Percentiles rank a stretch among this genome's conserved stretches.
These are phyloP conservation scores for Histomonas meleagridis DNA, from an alignment of 208 protist genomes.

Conservation along the genomic window DNA sequence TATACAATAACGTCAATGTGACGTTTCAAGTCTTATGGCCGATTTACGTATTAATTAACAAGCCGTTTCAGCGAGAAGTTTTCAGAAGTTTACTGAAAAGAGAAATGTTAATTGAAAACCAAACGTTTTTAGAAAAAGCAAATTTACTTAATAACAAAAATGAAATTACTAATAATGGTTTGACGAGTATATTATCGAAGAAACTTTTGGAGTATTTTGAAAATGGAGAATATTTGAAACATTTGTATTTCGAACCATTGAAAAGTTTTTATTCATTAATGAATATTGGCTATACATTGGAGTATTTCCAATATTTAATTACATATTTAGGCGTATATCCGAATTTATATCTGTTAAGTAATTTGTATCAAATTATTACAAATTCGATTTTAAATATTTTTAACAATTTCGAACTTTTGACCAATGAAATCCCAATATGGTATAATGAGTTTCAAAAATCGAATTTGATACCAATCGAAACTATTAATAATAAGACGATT, in stretches of 20 bases:
- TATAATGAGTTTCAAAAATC: background rate
- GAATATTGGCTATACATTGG: background rate
- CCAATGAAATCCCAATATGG: background rate
- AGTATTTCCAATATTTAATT: background rate
- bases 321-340: background rate
- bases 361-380: background rate
- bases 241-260: background rate
- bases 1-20: background rate
- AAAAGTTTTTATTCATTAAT: too few species aligned
- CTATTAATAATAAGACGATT: background rate
- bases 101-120: background rate
- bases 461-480: background rate
- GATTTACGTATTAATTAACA: background rate
- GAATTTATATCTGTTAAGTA: background rate
- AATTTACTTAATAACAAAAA: background rate
- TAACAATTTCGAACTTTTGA: background rate
- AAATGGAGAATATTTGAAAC: background rate
- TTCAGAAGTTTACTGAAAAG: background rate
- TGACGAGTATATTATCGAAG: background rate
- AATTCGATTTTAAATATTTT: background rate
- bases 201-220: background rate
- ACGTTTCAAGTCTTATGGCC: background rate
- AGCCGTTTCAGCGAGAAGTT: background rate
- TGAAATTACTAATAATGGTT: background rate
- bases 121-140: background rate